These are phyloP conservation scores for Gyrodon lividus DNA, from an alignment of 768 basidiomycete genomes.

Conservation along the genomic window DNA sequence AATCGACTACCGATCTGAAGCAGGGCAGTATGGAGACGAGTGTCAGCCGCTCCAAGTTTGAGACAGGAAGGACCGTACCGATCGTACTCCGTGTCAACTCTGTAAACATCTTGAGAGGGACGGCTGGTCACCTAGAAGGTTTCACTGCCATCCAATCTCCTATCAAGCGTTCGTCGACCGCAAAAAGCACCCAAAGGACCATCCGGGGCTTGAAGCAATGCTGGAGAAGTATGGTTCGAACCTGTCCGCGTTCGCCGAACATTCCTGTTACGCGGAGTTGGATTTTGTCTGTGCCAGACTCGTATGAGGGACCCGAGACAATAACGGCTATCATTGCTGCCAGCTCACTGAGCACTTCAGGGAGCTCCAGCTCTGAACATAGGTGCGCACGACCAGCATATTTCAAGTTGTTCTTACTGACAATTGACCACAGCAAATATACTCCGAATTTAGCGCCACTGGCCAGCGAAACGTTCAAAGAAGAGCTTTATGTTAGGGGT, in stretches of 20 bases:
- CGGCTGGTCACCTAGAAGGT: background rate
- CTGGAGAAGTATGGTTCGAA: background rate
- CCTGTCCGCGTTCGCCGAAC: background rate
- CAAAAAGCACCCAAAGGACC: background rate
- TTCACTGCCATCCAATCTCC: background rate
- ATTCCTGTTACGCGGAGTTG: background rate
- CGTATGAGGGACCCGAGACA: background rate
- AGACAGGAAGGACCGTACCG: background rate
- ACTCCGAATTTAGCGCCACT: constrained; percentile 19
- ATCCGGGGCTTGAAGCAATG: background rate
- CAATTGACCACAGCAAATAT: constrained; percentile 5
- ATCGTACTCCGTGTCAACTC: background rate
- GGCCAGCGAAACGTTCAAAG: constrained; percentile 27
- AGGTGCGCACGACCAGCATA: constrained; percentile 11
- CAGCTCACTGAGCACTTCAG: background rate
- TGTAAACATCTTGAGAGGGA: background rate
- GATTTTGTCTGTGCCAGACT: background rate
- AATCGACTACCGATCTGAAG: background rate
- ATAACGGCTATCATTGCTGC: background rate
- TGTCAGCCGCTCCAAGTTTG: background rate
- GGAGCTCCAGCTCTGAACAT: background rate
- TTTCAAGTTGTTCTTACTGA: background rate
- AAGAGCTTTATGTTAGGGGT: constrained; percentile 29
- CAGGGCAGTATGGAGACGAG: background rate
- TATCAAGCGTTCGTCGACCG: background rate